Percentiles rank a stretch among this genome's conserved stretches.
Evolutionary conservation across 106 monocot genomes (phyloP).

Genomic region (Phalaenopsis aphrodite): DNA sequence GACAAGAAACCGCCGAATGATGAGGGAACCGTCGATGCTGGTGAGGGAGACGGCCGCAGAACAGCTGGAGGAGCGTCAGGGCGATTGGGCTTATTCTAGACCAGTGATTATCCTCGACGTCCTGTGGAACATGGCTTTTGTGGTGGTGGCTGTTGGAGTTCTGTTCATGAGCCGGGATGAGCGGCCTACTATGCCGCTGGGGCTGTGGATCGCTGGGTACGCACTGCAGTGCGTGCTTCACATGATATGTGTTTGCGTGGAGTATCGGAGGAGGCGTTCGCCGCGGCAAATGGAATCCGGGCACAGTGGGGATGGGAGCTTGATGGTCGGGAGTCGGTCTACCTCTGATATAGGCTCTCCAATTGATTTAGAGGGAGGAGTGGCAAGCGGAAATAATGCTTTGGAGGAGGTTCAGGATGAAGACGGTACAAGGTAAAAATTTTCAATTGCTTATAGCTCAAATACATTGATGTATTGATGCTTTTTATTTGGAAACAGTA

Average conservation of each 20-base stretch:
- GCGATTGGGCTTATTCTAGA: slow-evolving; percentile 49
- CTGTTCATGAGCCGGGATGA: slow-evolving; percentile 24
- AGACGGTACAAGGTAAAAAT: slow-evolving; percentile 9
- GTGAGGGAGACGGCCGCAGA: slow-evolving; percentile 59
- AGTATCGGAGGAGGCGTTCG: slow-evolving; percentile 21
- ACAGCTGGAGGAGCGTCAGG: slow-evolving; percentile 47
- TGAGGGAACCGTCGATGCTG: slow-evolving; percentile 49
- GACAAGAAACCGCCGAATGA: slow-evolving; percentile 44
- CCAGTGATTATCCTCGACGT: slow-evolving; percentile 53
- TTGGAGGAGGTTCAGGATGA: slow-evolving; percentile 2
- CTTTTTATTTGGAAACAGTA: background rate
- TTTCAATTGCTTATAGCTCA: background rate
- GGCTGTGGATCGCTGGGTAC: slow-evolving; percentile 53
- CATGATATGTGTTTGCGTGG: slow-evolving; percentile 39
- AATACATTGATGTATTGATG: background rate
- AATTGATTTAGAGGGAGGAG: slow-evolving; percentile 20
- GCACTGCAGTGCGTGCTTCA: slow-evolving; percentile 53
- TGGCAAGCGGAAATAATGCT: background rate
- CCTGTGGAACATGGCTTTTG: slow-evolving; percentile 62
- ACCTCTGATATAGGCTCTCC: background rate
- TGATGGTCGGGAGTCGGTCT: background rate
- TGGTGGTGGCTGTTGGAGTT: slow-evolving; percentile 28
- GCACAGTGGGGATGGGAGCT: background rate
- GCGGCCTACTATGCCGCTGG: slow-evolving; percentile 37
- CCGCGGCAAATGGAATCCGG: background rate